These are phyloP conservation scores for Orychophragmus violaceus DNA, from an alignment of 345 rosid species.

Conservation along the genomic window DNA sequence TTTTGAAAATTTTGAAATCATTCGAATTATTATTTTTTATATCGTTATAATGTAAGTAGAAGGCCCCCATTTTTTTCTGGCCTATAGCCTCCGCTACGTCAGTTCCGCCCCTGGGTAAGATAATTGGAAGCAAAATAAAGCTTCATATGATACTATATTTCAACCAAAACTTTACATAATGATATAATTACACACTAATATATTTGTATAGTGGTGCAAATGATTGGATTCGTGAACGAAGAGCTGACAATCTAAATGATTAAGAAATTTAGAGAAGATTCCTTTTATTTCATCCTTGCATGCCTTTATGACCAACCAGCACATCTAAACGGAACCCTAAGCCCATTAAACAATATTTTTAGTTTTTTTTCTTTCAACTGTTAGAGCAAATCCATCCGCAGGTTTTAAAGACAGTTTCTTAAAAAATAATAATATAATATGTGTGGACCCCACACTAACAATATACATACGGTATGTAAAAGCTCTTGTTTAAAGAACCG, in stretches of 20 bases:
- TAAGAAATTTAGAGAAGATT: constrained; percentile 22
- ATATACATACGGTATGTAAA: too few species aligned
- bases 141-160: background rate
- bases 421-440: too few species aligned
- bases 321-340: constrained; percentile 27
- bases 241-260: constrained; percentile 22
- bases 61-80: too few species aligned
- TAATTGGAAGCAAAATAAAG: background rate
- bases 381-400: too few species aligned
- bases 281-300: constrained; percentile 32
- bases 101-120: too few species aligned
- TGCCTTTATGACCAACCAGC: constrained; percentile 23
- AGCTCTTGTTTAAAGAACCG: too few species aligned
- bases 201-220: background rate
- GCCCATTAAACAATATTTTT: background rate
- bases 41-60: too few species aligned
- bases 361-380: background rate
- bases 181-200: background rate
- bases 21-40: too few species aligned
- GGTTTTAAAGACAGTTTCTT: too few species aligned
- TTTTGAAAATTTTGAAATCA: too few species aligned
- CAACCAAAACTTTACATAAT: background rate
- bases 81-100: too few species aligned
- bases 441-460: too few species aligned
- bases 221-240: constrained; percentile 24